Base-by-base conservation (phyloP, 1,284 basidiomycete species). In the Xerocomus tenax region DNA sequence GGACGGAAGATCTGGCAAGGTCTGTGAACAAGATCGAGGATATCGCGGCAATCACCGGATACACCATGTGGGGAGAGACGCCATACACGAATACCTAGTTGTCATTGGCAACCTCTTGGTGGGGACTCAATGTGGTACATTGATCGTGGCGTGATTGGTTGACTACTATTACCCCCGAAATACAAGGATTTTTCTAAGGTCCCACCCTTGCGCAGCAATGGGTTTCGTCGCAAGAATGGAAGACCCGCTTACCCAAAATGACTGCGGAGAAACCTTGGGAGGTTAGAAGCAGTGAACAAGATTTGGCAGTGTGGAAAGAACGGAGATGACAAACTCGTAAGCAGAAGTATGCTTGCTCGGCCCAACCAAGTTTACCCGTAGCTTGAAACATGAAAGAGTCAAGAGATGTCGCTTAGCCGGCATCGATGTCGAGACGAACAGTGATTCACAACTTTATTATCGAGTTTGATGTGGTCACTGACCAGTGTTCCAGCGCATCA, bases 1-100 rank as follows among this genome's bases (percentile, higher is more conserved):
- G 45, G 54, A 35, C 36, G 51, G 34, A 36, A 45, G 44, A 54
- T 51, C 47, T 38, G 23, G 28, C 13, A 28, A 8, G 12, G 18
- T 26, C 42, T 40, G 47, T 36, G 16, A 29, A 36, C 38, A 38
- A 51, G 38, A 53, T 51, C 21, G 53, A 48, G 42, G 28, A 30
- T 45, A 44, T 35, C 12, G 10, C 48, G 58, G 60, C 40, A 49
- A 61, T 53, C 57, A 46, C 56, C 54, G 52, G 18, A 40, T n/a
- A 30, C 23, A 29, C 18, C 32, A 32, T n/a, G 10, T 38, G 47
- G 13, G 21, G 28, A 29, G 28, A 45, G 25, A 45, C 29, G 34
- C 32, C 16, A 36, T 19, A 18, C 35, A 36, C 7, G 32, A n/a
- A 16, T 18, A 29, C 28, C 30, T 32, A 36, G 50, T 51, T 48